Evolutionary conservation across 2,329 filamentous ascomycete genomes (phyloP).

Genomic region (Elsinoe necatrix): DNA sequence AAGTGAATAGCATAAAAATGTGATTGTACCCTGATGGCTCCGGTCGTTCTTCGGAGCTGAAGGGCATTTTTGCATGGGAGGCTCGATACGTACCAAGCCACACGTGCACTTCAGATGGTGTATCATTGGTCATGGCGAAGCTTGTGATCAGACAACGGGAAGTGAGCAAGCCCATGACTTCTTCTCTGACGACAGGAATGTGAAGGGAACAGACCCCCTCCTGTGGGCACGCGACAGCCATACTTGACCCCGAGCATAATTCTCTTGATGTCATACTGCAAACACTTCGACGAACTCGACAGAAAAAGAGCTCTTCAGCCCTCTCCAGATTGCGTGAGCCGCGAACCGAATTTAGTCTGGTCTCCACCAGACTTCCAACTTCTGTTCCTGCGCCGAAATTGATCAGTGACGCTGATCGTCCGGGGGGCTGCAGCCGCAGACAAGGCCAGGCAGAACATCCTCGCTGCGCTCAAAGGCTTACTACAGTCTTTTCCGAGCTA

Average conservation of each 20-base stretch:
- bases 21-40: neutral
- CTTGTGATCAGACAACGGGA: neutral
- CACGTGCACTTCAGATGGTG: neutral
- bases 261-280: neutral
- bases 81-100: neutral
- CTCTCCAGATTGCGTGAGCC: constrained; percentile 3
- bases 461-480: neutral
- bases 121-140: constrained; percentile 4
- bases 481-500: neutral
- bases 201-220: neutral
- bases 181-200: neutral
- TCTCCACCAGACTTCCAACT: neutral
- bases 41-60: neutral
- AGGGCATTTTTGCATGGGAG: constrained; percentile 10
- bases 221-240: neutral
- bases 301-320: neutral
- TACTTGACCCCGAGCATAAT: neutral
- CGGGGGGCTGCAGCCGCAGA: neutral
- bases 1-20: neutral
- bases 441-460: neutral
- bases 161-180: neutral
- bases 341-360: neutral
- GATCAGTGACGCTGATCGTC: constrained; percentile 4
- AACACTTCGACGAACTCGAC: neutral
- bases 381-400: constrained; percentile 14